A percentile compares a stretch with the other conserved stretches of the same genome.
These are phyloP conservation scores for Neonectria coccinea DNA, from an alignment of 2,329 filamentous ascomycete species.

Conservation along the genomic window DNA sequence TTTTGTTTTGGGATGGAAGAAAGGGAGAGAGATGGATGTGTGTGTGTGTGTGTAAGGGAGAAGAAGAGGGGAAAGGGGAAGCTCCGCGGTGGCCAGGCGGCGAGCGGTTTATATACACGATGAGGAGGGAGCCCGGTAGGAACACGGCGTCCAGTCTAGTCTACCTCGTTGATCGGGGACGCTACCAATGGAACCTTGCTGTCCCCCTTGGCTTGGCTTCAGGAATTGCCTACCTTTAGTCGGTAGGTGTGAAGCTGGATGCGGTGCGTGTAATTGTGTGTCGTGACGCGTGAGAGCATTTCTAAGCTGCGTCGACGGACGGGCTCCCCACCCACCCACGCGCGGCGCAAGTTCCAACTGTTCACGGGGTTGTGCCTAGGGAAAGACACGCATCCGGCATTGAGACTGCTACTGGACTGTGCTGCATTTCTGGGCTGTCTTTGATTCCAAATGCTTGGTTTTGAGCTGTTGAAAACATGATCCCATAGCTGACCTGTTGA, in stretches of 20 bases:
- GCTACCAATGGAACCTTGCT: not conserved
- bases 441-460: not conserved
- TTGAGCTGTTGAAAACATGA: not conserved
- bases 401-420: not conserved
- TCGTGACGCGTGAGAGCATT: constrained; percentile 4
- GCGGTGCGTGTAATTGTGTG: not conserved
- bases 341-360: not conserved
- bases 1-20: constrained; percentile 11
- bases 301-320: constrained; percentile 11
- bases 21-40: constrained; percentile 2
- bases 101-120: constrained; percentile 7
- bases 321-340: not conserved
- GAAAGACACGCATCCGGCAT: not conserved
- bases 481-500: not conserved
- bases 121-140: not conserved
- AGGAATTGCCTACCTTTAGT: not conserved
- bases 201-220: not conserved
- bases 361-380: not conserved
- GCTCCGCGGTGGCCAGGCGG: not conserved
- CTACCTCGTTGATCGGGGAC: not conserved
- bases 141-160: not conserved
- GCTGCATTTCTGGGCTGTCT: no score
- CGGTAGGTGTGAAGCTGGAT: not conserved
- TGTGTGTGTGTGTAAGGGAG: constrained; percentile 4
- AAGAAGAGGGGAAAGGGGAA: not conserved